Conservation (phyloP, 306 rosid genomes). For the Quercus suber region DNA sequence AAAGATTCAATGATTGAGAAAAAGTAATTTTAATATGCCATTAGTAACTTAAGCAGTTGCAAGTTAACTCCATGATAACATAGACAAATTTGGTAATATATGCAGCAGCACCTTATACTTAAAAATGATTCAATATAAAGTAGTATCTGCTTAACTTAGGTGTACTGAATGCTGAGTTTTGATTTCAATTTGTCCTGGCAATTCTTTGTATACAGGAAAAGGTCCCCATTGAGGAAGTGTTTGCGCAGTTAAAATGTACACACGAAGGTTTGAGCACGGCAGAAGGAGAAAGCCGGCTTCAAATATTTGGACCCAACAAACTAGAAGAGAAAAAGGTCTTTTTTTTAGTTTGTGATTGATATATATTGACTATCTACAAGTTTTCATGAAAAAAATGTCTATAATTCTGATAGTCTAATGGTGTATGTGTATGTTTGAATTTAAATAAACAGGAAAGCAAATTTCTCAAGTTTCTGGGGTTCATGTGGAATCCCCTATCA, state of each 20-base stretch:
- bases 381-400: neutral
- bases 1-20: neutral
- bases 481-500: conserved; percentile 99
- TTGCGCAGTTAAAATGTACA: conserved; percentile 81
- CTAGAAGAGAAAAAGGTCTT: conserved; percentile 91
- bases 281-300: conserved; percentile 84
- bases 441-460: conserved; percentile 78
- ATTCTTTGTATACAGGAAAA: conserved; percentile 58
- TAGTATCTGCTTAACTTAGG: neutral
- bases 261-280: conserved; percentile 64
- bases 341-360: conserved; percentile 1
- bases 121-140: neutral
- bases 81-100: neutral
- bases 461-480: conserved; percentile 88
- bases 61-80: neutral
- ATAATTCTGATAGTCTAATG: conserved; percentile 24
- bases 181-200: conserved; percentile 10
- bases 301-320: conserved; percentile 95
- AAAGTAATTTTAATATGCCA: neutral
- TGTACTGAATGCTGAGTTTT: neutral
- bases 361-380: neutral
- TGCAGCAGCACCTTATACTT: neutral
- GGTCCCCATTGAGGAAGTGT: conserved; percentile 92
- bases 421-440: neutral
- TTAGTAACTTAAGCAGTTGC: neutral